A percentile compares a stretch with the other conserved stretches of the same genome.
These are phyloP conservation scores for Metschnikowia kunwiensis DNA, from an alignment of 805 yeast species.

Conservation along the genomic window DNA sequence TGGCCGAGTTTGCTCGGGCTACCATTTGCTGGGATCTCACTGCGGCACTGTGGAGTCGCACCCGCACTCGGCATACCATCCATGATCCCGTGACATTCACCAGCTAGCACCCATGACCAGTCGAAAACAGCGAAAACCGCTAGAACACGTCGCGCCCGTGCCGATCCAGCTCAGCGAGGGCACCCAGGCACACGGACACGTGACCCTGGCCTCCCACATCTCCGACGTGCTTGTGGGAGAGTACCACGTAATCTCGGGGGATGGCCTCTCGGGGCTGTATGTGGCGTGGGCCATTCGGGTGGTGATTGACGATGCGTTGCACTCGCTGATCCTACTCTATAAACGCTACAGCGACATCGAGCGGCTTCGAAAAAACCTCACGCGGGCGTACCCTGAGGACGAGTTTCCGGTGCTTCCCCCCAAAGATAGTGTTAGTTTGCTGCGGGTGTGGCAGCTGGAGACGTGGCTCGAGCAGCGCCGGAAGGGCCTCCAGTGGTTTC, in stretches of 20 bases:
- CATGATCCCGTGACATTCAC: too few relatives aligned
- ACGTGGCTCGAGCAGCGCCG: slow-evolving; percentile 54
- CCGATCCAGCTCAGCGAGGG: slow-evolving; percentile 36
- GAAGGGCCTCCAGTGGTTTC: slow-evolving; percentile 57
- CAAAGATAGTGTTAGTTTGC: slow-evolving; percentile 41
- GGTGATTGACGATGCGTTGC: slow-evolving; percentile 34
- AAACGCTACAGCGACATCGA: slow-evolving; percentile 68
- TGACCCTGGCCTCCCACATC: slow-evolving; percentile 28
- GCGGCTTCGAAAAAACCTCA: slow-evolving; percentile 40
- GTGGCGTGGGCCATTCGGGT: slow-evolving; percentile 40
- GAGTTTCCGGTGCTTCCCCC: slow-evolving; percentile 53
- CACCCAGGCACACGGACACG: slow-evolving; percentile 17
- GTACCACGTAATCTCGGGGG: slow-evolving; percentile 37
- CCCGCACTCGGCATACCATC: slow-evolving; percentile 3
- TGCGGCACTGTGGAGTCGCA: too few relatives aligned
- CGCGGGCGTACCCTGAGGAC: slow-evolving; percentile 34
- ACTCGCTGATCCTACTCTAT: slow-evolving; percentile 45
- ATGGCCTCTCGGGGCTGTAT: slow-evolving; percentile 32
- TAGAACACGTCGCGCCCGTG: slow-evolving; percentile 29
- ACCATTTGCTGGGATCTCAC: too few relatives aligned
- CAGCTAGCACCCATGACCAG: too few relatives aligned
- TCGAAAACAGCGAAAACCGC: slow-evolving; percentile 20
- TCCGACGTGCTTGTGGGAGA: slow-evolving; percentile 44
- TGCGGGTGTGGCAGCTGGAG: slow-evolving; percentile 35
- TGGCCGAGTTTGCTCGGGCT: too few relatives aligned